These are phyloP conservation scores for Sambucus nigra DNA, from an alignment of 129 eudicot species.

Conservation along the genomic window DNA sequence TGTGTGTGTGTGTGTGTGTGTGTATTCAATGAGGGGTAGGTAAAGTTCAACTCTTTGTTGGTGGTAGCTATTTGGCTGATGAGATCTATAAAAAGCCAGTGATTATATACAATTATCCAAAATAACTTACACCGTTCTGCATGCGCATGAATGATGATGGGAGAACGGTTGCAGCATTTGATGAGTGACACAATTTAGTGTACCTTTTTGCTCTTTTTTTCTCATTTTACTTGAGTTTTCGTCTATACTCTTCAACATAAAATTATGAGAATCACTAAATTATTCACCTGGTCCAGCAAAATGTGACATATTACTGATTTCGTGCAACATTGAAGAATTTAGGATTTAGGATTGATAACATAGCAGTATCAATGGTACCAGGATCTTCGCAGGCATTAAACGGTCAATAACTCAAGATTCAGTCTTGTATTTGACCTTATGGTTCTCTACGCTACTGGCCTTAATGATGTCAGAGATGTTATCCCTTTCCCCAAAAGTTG, in stretches of 20 bases:
- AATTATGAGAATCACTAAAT: no score
- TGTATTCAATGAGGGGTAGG: not conserved
- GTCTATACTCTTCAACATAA: not conserved
- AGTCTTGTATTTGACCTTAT: conserved; percentile 54
- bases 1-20: no score
- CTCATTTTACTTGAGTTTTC: not conserved
- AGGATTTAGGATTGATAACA: conserved; percentile 47
- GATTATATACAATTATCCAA: conserved; percentile 56
- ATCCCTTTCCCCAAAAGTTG: conserved; percentile 71
- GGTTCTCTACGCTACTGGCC: conserved; percentile 73
- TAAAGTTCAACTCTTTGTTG: not conserved
- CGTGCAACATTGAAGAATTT: conserved; percentile 35
- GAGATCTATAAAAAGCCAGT: conserved; percentile 67
- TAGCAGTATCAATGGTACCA: conserved; percentile 71
- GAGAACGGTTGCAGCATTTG: conserved; percentile 75
- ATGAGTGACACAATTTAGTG: not conserved
- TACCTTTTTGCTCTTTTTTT: not conserved
- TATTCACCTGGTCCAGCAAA: no score
- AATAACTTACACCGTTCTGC: conserved; percentile 63
- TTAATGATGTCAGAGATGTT: conserved; percentile 62
- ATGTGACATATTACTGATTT: not conserved
- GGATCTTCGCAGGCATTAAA: conserved; percentile 74
- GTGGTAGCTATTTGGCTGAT: conserved; percentile 59
- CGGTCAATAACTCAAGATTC: conserved; percentile 58
- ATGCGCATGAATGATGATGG: conserved; percentile 68